phyloP scores from a whole-genome alignment of 345 rosid species.

The Lepidium sativum region DNA sequence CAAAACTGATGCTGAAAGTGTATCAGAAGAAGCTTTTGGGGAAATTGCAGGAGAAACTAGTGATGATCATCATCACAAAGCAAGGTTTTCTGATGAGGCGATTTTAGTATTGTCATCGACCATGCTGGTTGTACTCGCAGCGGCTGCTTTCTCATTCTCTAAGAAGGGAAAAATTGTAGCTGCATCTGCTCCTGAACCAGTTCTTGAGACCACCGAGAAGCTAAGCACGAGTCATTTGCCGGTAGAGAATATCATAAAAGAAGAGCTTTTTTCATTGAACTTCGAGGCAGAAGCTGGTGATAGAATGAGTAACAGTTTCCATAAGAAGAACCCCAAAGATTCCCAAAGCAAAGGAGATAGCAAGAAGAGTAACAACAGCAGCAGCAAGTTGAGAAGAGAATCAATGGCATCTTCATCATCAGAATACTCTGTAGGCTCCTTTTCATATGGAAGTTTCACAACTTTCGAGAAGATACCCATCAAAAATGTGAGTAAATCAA shows the following conservation, averaged over 20 bases:
- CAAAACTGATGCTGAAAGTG: neutral
- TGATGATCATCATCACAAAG: conserved; percentile 9
- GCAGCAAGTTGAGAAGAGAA: conserved; percentile 38
- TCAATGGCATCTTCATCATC: conserved; percentile 68
- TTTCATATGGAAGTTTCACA: conserved; percentile 77
- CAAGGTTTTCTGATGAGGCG: neutral
- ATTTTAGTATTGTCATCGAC: conserved; percentile 23
- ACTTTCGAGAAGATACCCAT: conserved; percentile 56
- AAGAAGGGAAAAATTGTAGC: conserved; percentile 20
- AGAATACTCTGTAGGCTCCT: conserved; percentile 41
- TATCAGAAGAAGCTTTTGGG: neutral
- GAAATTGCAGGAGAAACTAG: neutral
- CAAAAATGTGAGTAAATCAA: conserved; percentile 45
- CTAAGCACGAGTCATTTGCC: neutral
- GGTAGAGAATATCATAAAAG: conserved; percentile 6
- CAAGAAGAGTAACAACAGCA: conserved; percentile 1
- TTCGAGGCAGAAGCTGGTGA: conserved; percentile 31
- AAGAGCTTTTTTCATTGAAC: conserved; percentile 23
- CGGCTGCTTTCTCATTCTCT: conserved; percentile 19
- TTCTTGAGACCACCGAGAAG: neutral
- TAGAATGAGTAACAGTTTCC: conserved; percentile 41
- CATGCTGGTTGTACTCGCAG: conserved; percentile 33
- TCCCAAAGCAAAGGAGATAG: conserved; percentile 25
- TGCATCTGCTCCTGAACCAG: neutral
- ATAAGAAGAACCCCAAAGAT: conserved; percentile 34